Evolutionary conservation across 345 rosid species (phyloP).

Genomic region (Boechera stricta): DNA sequence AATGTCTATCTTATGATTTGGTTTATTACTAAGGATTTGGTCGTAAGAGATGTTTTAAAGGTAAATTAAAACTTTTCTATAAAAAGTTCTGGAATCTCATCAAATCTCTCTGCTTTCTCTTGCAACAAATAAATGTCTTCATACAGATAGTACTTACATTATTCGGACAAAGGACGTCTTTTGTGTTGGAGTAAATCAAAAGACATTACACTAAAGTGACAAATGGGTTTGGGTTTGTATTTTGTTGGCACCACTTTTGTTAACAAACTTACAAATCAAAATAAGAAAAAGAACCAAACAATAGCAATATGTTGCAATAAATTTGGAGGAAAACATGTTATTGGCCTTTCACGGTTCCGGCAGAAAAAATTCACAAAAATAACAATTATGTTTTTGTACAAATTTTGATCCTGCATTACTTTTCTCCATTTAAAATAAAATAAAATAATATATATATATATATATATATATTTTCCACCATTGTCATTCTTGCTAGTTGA

Average conservation of each 20-base stretch:
- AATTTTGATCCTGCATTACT: no score
- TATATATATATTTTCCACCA: no score
- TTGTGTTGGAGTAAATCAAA: background rate
- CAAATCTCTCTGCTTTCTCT: background rate
- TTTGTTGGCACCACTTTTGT: background rate
- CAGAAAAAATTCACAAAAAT: no score
- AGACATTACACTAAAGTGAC: background rate
- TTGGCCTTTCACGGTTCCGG: background rate
- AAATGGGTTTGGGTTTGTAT: background rate
- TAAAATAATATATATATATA: no score
- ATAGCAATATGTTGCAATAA: background rate
- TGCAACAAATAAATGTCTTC: background rate
- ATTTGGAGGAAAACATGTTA: background rate
- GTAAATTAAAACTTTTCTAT: background rate
- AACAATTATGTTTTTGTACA: no score
- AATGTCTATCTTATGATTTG: conserved; percentile 1
- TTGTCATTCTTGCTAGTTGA: no score
- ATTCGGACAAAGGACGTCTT: background rate
- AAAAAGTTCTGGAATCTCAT: background rate
- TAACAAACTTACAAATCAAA: conserved; percentile 1
- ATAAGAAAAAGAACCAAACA: background rate
- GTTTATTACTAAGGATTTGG: background rate
- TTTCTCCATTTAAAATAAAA: no score
- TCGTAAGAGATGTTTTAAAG: conserved; percentile 4
- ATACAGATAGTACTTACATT: conserved; percentile 15